Conservation (phyloP, 106 monocot genomes). For the Alisma plantagoaquatica region DNA sequence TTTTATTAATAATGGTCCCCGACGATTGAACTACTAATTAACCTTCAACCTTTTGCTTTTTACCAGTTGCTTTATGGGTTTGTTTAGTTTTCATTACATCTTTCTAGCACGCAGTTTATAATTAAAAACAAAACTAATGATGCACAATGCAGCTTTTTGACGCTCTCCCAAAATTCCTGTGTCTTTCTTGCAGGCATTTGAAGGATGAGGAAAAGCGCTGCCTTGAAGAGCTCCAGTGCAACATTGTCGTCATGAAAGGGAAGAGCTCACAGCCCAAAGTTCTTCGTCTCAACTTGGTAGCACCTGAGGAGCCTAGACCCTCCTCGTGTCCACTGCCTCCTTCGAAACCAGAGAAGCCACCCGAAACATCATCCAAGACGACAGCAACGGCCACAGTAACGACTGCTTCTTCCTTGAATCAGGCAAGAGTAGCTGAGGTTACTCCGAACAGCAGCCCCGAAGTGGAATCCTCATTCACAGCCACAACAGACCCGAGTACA, state of each 20-base stretch:
- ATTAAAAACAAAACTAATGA: not conserved
- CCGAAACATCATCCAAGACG: slow-evolving; percentile 16
- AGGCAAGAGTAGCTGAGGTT: slow-evolving; percentile 41
- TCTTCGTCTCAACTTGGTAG: slow-evolving; percentile 68
- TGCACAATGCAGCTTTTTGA: not conserved
- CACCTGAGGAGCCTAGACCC: slow-evolving; percentile 41
- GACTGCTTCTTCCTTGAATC: too few species aligned
- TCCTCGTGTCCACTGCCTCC: slow-evolving; percentile 11
- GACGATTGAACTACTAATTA: not conserved
- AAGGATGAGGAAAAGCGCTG: slow-evolving; percentile 83
- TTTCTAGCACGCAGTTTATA: too few species aligned
- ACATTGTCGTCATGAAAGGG: slow-evolving; percentile 95
- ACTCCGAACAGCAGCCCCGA: slow-evolving; percentile 88
- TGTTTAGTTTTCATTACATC: not conserved
- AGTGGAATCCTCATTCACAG: slow-evolving; percentile 49
- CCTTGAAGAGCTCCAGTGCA: slow-evolving; percentile 85
- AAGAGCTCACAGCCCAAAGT: slow-evolving; percentile 89
- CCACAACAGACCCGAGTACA: slow-evolving; percentile 66
- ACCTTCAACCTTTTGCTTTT: not conserved
- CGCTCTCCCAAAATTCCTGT: not conserved
- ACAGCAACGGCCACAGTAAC: slow-evolving; percentile 13
- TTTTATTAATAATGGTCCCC: not conserved
- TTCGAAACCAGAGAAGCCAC: slow-evolving; percentile 9
- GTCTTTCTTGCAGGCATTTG: slow-evolving; percentile 39
- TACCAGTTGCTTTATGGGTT: not conserved